Percentiles rank a stretch among this genome's conserved stretches.
Conservation (phyloP, 257 asterid species). For the Ophiorrhiza pumila region DNA sequence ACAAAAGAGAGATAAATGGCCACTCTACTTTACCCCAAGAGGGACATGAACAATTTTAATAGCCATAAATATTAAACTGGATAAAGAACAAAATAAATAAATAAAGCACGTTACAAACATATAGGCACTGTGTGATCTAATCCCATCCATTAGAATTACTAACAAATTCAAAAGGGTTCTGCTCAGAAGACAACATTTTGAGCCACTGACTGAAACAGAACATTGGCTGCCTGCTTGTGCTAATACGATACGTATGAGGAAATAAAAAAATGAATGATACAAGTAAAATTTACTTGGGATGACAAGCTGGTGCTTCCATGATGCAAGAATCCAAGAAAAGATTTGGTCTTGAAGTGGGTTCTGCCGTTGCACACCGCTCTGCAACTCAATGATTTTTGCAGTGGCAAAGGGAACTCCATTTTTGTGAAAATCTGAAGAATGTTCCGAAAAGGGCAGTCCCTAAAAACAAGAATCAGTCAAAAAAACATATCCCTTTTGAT, state of each 20-base stretch:
- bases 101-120: background rate
- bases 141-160: background rate
- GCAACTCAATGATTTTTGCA: slow-evolving; percentile 46
- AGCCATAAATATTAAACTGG: background rate
- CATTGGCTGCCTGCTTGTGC: background rate
- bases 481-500: slow-evolving; percentile 6
- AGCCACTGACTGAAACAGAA: background rate
- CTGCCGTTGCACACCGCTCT: slow-evolving; percentile 26
- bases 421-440: slow-evolving; percentile 9
- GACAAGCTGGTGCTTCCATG: slow-evolving; percentile 41
- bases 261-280: slow-evolving; percentile 6
- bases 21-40: background rate
- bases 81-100: too few relatives aligned
- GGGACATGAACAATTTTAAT: background rate
- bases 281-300: slow-evolving; percentile 39
- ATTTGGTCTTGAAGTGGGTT: slow-evolving; percentile 48
- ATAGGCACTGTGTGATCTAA: background rate
- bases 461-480: slow-evolving; percentile 20
- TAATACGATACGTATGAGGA: background rate
- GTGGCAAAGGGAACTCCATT: slow-evolving; percentile 71
- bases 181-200: background rate
- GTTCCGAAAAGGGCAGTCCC: background rate
- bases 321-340: slow-evolving; percentile 57
- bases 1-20: background rate
- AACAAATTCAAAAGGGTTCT: background rate